Evolutionary conservation across 2,329 filamentous ascomycete species (phyloP), one percentile per base, ranked within the genome.

Genomic region (Talaromyces sp.): DNA sequence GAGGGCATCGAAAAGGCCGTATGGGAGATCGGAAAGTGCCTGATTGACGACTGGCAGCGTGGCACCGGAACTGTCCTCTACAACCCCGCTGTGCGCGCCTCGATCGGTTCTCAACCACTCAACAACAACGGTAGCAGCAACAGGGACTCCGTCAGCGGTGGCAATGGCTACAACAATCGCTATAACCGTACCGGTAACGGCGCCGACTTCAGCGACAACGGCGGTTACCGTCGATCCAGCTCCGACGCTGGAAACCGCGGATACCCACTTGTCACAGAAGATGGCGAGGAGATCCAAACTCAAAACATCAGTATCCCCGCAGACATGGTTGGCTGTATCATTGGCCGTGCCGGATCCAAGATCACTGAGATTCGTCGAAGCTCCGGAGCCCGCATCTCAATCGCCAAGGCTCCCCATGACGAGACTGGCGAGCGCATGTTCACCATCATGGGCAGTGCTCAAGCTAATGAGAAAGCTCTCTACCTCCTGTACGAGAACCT

Each of bases 291-390:
- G 75, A 89, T 97, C 56, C 93, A 97, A 75, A 99, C 94, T 1
- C 94, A 99, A 72, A 99, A 99, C 79, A 99, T 99, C 77, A 97
- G 91, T 81, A 99, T 99, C 68, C 94, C 94, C 22, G 92, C 94
- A 43, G 94, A 99, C 79, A 99, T 99, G 94, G 94, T 99, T 73
- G 94, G 94, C 64, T 99, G 94, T 78, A 99, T 99, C 78, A 99
- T 99, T 72, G 94, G 94, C 62, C 89, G 92, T 61, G 91, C 83
- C 49, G 94, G 94, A 61, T 92, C 85, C 80, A 99, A 99, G 84
- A 99, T 99, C 71, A 97, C 91, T 74, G 94, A 99, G 78, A 99
- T 99, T 67, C 89, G 94, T 75, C 95, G 96, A 81, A 92, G 88
- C 57, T 99, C 94, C 49, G 92, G 92, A 55, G 94, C 94, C 57